Conservation (phyloP, 1,139 yeast species). For the Suhomyces maxii region DNA sequence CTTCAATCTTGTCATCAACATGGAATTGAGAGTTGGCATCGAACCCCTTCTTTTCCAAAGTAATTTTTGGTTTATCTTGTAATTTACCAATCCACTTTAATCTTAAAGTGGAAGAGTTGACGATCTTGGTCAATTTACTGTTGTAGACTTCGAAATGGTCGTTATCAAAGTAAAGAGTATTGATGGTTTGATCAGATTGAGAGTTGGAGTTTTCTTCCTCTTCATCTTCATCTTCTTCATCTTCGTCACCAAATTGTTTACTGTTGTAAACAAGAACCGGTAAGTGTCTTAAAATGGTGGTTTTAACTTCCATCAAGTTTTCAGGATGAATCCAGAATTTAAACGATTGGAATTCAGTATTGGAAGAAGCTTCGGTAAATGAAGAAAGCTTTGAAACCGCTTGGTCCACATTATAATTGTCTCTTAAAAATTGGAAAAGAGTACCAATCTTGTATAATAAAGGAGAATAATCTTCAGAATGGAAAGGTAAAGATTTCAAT, state of each 20-base stretch:
- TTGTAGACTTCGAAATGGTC: slow-evolving; percentile 81
- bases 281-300: slow-evolving; percentile 86
- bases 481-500: slow-evolving; percentile 84
- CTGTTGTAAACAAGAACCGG: slow-evolving; percentile 83
- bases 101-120: slow-evolving; percentile 73
- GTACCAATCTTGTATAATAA: slow-evolving; percentile 79
- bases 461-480: slow-evolving; percentile 93
- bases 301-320: slow-evolving; percentile 94
- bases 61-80: slow-evolving; percentile 70
- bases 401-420: slow-evolving; percentile 50
- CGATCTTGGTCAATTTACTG: slow-evolving; percentile 70
- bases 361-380: slow-evolving; percentile 48
- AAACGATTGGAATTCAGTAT: slow-evolving; percentile 68
- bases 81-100: slow-evolving; percentile 90
- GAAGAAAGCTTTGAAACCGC: slow-evolving; percentile 45
- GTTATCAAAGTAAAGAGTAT: slow-evolving; percentile 87
- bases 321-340: slow-evolving; percentile 97
- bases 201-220: slow-evolving; percentile 15
- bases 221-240: slow-evolving; percentile 23
- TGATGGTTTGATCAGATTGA: slow-evolving; percentile 72
- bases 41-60: slow-evolving; percentile 77
- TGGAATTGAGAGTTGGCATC: slow-evolving; percentile 53
- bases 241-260: slow-evolving; percentile 25
- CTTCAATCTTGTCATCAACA: slow-evolving; percentile 57
- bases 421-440: slow-evolving; percentile 78